Base-by-base conservation (phyloP, 2,329 filamentous ascomycete genomes). In the Penicillium sclerotiorum region DNA sequence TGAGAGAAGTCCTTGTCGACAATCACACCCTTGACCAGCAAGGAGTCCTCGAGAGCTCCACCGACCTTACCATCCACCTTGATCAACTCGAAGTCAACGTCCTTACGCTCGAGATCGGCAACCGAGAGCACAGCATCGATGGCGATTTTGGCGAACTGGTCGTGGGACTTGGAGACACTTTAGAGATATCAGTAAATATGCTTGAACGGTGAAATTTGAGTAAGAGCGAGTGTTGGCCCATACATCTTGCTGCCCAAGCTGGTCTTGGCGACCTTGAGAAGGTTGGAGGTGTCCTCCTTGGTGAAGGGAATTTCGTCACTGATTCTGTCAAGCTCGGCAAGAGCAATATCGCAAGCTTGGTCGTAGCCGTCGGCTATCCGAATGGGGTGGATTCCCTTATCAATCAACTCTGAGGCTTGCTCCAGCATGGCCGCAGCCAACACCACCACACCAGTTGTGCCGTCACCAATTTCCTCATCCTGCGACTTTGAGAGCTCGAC, bases 1-100 rank as follows among this genome's bases (percentile, higher is more conserved):
- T 99, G 94, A 28, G 94, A 97, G 74, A 99, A 99, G 77, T 99
- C 95, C 80, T 99, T 99, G 83, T 99, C 94, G 72, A 99, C 84
- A 71, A 99, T 95, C 59, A 99, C 94, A 71, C 94, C 94, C 78
- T 97, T 95, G 63, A 99, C 93, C 36, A 99, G 85, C 23, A 97
- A 77, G 5, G 92, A 89, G 73, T 99, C 94, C 74, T 97, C 93
- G 15, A 99, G 82, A 22, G 93, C 77, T 52, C 95, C 94, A 63
- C 94, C 94, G 28, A 97, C 91, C 80, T 99, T 99, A 65, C 94
- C 93, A 67, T 99, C 94, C 44, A 99, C 93, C 82, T 99, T 99
- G 80, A 99, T 99, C 62, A 99, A 78, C 77, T 99, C 94, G 68
- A 99, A 99, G 70, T 99, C 92, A 53, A 99, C 95, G 67, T 99